These are phyloP conservation scores for Vigna reflexopilosa DNA, from an alignment of 306 rosid genomes.

Conservation along the genomic window DNA sequence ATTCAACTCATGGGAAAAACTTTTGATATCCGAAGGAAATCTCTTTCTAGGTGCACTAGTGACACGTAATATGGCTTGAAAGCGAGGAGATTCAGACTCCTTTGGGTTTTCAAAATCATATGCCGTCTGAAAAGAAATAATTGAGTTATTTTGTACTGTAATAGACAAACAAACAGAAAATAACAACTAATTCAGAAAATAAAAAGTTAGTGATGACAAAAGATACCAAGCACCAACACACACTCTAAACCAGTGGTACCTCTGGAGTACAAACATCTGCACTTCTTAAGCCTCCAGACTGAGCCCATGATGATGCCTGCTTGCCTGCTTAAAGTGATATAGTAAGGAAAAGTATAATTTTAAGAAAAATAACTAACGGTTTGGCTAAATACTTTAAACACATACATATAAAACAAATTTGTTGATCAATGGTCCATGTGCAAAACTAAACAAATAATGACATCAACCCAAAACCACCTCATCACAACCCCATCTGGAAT, in stretches of 20 bases:
- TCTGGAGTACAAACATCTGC: conserved; percentile 90
- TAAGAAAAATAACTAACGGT: conserved; percentile 21
- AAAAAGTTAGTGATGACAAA: conserved; percentile 18
- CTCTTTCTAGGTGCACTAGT: conserved; percentile 97
- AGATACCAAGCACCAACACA: conserved; percentile 19
- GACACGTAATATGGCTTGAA: conserved; percentile 94
- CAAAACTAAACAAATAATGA: conserved; percentile 27
- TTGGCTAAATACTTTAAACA: conserved; percentile 36
- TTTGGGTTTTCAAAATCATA: conserved; percentile 96
- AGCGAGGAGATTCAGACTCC: conserved; percentile 99
- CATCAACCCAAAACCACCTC: conserved; percentile 12
- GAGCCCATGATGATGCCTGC: conserved; percentile 59
- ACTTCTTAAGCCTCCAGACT: conserved; percentile 70
- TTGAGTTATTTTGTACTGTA: conserved; percentile 34
- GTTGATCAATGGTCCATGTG: background rate
- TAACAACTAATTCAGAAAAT: conserved; percentile 32
- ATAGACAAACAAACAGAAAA: conserved; percentile 24
- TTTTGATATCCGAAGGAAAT: conserved; percentile 85
- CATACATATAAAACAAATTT: conserved; percentile 18
- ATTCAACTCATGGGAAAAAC: conserved; percentile 96
- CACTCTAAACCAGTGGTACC: conserved; percentile 53
- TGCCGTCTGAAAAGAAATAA: conserved; percentile 62
- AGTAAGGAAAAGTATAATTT: conserved; percentile 43
- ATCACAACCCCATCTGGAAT: conserved; percentile 12
- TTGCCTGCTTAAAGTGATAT: conserved; percentile 61